Base-by-base conservation (phyloP, 2,329 filamentous ascomycete species). In the Alternaria sp. region DNA sequence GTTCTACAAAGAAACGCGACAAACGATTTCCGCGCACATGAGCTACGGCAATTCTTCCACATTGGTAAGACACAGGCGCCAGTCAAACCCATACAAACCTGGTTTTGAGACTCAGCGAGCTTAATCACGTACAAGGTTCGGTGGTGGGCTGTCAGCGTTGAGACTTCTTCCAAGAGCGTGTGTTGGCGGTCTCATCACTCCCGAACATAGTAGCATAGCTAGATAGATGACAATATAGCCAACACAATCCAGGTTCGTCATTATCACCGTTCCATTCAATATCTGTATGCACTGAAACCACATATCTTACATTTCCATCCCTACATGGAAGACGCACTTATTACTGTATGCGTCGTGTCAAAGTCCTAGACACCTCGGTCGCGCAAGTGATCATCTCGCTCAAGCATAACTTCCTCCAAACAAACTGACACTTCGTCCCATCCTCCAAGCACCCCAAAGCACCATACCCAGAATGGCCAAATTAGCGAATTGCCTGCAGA, bases 391-490 rank as follows among this genome's bases (percentile, higher is more conserved):
- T 14, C 5, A 14, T 20, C 12, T 50, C 12, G 14, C 40, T 44
- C 41, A 54, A 27, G 30, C 41, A 48, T 55, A 46, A 20, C 34
- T 43, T 18, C 57, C 45, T 25, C 51, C 51, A 38, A 50, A 55
- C 9, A 55, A 3, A 11, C 16, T 49, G 0, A 60, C 53, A 56
- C 41, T 60, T 30, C 53, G 44, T 0, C 58, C 53, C 53, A 60
- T 60, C 11, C 58, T 45, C 58, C 58, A 60, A n/a, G 58, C 58
- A 14, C 58, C 58, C 53, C 53, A 60, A 5, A 60, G 43, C 7
- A 60, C 48, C 53, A 60, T 57, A 2, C 27, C 53, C 16, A 60
- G 32, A 14, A 60, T 57, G 2, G 32, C 30, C 18, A 60, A 25
- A 14, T 60, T 57, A 5, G 58, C 52, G 43, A 41, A 57, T 11